Conservation (phyloP, 139 green algal species). For the Pseudopediastrum boryanum region DNA sequence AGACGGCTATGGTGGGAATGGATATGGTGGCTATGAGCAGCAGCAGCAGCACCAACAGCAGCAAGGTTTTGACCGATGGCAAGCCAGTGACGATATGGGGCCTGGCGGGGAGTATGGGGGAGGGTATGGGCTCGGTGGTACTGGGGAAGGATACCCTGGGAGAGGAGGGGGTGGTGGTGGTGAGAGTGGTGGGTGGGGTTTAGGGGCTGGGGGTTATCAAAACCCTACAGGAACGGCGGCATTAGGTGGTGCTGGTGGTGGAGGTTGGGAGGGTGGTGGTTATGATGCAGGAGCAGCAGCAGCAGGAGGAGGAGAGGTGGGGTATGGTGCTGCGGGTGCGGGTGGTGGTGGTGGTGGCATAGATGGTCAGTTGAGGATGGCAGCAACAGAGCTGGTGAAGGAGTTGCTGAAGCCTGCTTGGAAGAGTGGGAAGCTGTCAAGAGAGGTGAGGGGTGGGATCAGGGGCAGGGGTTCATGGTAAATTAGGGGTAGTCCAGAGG, state of each 20-base stretch:
- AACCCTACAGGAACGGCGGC: not conserved
- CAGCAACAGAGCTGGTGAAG: conserved; percentile 30
- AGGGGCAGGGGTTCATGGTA: too few relatives aligned
- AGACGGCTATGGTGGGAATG: not conserved
- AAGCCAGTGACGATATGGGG: too few relatives aligned
- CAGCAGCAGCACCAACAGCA: not conserved
- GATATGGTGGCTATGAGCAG: not conserved
- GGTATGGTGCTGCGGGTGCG: not conserved
- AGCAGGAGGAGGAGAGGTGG: too few relatives aligned
- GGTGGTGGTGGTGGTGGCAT: conserved; percentile 1
- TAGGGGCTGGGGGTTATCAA: not conserved
- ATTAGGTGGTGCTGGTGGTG: not conserved
- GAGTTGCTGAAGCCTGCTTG: conserved; percentile 30
- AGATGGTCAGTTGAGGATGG: conserved; percentile 24
- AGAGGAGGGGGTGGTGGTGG: conserved; percentile 11
- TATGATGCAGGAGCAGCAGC: not conserved
- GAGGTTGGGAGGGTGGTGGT: not conserved
- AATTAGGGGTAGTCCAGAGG: too few relatives aligned
- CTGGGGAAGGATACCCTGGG: too few relatives aligned
- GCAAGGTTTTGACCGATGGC: not conserved
- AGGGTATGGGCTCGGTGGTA: too few relatives aligned
- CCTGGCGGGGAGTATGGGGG: too few relatives aligned
- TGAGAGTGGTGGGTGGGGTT: not conserved
- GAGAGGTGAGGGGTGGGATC: conserved; percentile 15
- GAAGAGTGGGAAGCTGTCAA: conserved; percentile 32